Base-by-base conservation (phyloP, 148 eudicot genomes). In the Fagopyrum homotropicum region DNA sequence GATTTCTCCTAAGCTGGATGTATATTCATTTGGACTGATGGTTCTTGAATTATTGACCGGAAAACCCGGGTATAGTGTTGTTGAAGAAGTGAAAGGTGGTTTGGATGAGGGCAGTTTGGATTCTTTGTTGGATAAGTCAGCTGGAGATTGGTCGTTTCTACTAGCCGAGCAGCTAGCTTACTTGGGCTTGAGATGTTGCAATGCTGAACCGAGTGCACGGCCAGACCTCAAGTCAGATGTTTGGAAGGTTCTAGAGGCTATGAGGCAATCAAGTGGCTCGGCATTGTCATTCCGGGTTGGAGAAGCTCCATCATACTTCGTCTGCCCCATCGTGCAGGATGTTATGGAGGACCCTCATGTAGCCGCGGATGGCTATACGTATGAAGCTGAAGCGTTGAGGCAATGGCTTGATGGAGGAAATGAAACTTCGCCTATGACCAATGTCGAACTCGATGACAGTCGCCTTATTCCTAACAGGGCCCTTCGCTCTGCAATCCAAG, bases 101-200 rank as follows among this genome's bases (percentile, higher is more conserved):
- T 50, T 89, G n/a, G 75, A 84, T 79, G 79, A 80, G 56, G 89
- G 86, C 60, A 77, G 75, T 16, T 80, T 93, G 76, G 76, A 84
- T 47, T 52, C 84, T 68, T 54, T 88, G 22, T 77, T 93, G 75
- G 98, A 93, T 80, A 69, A 88, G 14, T 84, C 93, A 52, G 98
- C 98, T 14, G 98, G 98, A 55, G 89, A 89, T 70, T 93, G 98
- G 98, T 92, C 98, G 29, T 89, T 87, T 82, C 90, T 90, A 73
- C 97, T 84, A 74, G 95, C 90, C 29, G 75, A 88, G 78, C 97
- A 93, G 76, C 80, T 93, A 84, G 91, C 93, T 78, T 80, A 77
- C 73, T 72, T 88, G 56, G 98, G 88, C 35, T 44, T 93, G 49
- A 82, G 88, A 70, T 93, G 95, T 75, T 87, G 92, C 19, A 83